phyloP scores from a whole-genome alignment of 2,329 filamentous ascomycete genomes.

The Exophiala sp. region DNA sequence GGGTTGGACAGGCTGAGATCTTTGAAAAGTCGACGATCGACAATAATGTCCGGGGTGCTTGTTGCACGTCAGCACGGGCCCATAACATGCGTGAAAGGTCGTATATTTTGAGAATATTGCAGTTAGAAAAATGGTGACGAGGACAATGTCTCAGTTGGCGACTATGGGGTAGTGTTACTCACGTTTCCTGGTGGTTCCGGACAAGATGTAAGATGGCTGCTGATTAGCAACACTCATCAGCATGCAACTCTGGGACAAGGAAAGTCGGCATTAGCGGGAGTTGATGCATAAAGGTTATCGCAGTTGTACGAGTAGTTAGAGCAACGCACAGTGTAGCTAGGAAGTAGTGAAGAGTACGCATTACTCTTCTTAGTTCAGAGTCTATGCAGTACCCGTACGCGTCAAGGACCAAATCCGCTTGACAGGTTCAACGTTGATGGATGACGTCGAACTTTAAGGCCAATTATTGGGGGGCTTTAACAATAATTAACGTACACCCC shows the following conservation, averaged over 20 bases:
- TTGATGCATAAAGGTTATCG: too few relatives aligned
- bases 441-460: slow-evolving; percentile 6
- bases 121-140: slow-evolving; percentile 9
- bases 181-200: background rate
- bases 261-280: background rate
- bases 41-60: background rate
- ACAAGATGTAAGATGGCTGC: too few relatives aligned
- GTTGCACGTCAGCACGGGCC: slow-evolving; percentile 6
- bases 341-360: too few relatives aligned
- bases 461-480: slow-evolving; percentile 1
- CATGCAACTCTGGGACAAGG: too few relatives aligned
- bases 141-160: slow-evolving; percentile 19
- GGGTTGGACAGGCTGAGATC: slow-evolving; percentile 5
- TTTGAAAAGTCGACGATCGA: slow-evolving; percentile 7
- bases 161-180: background rate
- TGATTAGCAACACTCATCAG: too few relatives aligned
- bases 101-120: background rate
- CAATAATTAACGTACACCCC: too few relatives aligned
- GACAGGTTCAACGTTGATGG: slow-evolving; percentile 1
- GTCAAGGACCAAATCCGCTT: background rate
- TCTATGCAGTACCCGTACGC: too few relatives aligned
- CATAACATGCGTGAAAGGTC: background rate
- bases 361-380: too few relatives aligned
- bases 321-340: too few relatives aligned
- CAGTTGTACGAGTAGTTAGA: too few relatives aligned